Percentiles rank a stretch among this genome's conserved stretches.
phyloP scores from a whole-genome alignment of 1,284 basidiomycete species.

The Heterobasidion occidentale region DNA sequence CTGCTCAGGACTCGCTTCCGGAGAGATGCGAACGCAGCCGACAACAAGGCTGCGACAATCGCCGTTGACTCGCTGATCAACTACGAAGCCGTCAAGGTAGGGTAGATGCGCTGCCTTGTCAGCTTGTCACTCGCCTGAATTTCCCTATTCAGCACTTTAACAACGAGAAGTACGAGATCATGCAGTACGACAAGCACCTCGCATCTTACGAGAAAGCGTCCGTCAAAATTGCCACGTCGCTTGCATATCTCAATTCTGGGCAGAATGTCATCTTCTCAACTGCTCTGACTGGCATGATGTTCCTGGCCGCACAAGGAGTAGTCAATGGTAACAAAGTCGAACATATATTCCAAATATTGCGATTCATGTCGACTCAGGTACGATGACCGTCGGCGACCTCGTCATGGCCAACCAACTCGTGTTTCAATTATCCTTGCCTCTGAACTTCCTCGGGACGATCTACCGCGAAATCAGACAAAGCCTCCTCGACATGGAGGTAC shows the following conservation, averaged over 20 bases:
- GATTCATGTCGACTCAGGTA: conserved; percentile 42
- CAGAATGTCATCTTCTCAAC: conserved; percentile 95
- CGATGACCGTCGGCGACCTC: conserved; percentile 96
- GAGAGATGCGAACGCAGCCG: conserved; percentile 91
- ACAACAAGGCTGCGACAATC: conserved; percentile 91
- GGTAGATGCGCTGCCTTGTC: conserved; percentile 3
- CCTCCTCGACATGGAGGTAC: conserved; percentile 92
- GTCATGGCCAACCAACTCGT: conserved; percentile 99
- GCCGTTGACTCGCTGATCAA: conserved; percentile 96
- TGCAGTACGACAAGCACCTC: conserved; percentile 89
- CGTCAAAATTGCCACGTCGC: conserved; percentile 90
- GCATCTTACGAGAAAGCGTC: conserved; percentile 86
- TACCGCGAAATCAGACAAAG: conserved; percentile 96
- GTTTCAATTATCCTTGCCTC: conserved; percentile 91
- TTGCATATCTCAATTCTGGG: conserved; percentile 92
- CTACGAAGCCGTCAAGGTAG: conserved; percentile 95
- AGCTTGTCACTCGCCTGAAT: neutral
- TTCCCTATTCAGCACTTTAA: conserved; percentile 75
- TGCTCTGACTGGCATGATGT: conserved; percentile 93
- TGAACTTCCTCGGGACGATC: conserved; percentile 96
- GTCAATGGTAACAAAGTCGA: conserved; percentile 57
- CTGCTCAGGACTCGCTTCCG: conserved; percentile 80
- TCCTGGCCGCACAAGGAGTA: conserved; percentile 92
- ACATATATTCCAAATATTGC: neutral
- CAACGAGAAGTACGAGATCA: conserved; percentile 89